phyloP scores from a whole-genome alignment of 768 basidiomycete species.

The Collybiopsis confluens region DNA sequence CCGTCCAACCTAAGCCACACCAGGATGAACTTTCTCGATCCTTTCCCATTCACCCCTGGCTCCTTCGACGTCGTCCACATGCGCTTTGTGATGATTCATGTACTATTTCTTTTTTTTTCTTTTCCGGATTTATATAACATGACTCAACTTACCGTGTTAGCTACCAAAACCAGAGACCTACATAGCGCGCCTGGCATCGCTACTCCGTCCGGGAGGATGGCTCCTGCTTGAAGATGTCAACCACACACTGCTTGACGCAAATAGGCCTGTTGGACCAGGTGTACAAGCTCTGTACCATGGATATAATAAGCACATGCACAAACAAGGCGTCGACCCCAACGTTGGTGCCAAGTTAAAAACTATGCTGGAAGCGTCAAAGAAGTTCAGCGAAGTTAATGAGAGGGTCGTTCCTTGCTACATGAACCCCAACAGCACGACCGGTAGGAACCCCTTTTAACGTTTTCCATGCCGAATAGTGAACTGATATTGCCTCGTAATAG shows the following conservation, averaged over 20 bases:
- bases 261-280: neutral
- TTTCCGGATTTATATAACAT: no score
- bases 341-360: neutral
- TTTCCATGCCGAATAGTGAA: neutral
- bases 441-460: neutral
- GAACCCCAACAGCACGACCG: slow-evolving; percentile 1
- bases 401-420: slow-evolving; percentile 1
- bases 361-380: neutral
- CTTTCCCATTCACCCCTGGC: neutral
- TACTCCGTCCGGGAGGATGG: slow-evolving; percentile 5
- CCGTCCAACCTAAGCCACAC: neutral
- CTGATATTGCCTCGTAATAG: neutral
- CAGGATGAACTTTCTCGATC: slow-evolving; percentile 2
- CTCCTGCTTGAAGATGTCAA: slow-evolving; percentile 4
- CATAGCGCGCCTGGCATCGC: neutral
- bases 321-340: neutral
- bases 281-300: neutral
- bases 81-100: slow-evolving; percentile 6
- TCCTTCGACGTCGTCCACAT: slow-evolving; percentile 2
- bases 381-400: slow-evolving; percentile 2
- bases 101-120: no score
- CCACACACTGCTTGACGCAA: slow-evolving; percentile 1
- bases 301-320: neutral
- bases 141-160: neutral
- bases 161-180: slow-evolving; percentile 2